A percentile compares a stretch with the other conserved stretches of the same genome.
These are phyloP conservation scores for Gossypium raimondii DNA, from an alignment of 345 rosid species.

Conservation along the genomic window DNA sequence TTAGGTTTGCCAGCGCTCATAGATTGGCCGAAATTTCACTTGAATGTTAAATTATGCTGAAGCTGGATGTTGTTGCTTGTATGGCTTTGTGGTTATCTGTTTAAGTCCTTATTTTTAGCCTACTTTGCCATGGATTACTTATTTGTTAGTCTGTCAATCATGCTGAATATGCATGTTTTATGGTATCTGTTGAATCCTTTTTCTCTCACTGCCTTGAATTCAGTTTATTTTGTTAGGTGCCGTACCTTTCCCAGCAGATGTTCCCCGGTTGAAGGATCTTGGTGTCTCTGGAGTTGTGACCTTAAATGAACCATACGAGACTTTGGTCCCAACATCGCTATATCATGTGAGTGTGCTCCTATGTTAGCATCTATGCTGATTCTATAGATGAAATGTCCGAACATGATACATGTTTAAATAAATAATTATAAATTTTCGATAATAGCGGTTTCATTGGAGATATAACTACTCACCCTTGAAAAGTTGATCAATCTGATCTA, in stretches of 20 bases:
- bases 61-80: background rate
- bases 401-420: background rate
- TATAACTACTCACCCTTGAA: background rate
- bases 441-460: background rate
- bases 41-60: background rate
- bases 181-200: background rate
- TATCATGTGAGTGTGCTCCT: slow-evolving; percentile 35
- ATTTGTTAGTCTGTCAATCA: background rate
- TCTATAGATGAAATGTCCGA: background rate
- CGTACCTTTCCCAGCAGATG: slow-evolving; percentile 49
- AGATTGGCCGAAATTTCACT: background rate
- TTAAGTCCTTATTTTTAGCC: background rate
- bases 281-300: slow-evolving; percentile 54
- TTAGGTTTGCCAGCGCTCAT: background rate
- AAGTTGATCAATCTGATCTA: background rate
- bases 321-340: slow-evolving; percentile 45
- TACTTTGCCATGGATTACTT: slow-evolving; percentile 15
- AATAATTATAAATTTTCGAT: background rate
- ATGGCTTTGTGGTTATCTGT: background rate
- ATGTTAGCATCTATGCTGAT: background rate
- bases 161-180: background rate
- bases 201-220: slow-evolving; percentile 1
- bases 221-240: slow-evolving; percentile 46
- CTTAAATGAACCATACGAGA: slow-evolving; percentile 52
- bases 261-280: slow-evolving; percentile 40